Evolutionary conservation across 2,329 filamentous ascomycete species (phyloP).

Genomic region (Alternaria arbusti): DNA sequence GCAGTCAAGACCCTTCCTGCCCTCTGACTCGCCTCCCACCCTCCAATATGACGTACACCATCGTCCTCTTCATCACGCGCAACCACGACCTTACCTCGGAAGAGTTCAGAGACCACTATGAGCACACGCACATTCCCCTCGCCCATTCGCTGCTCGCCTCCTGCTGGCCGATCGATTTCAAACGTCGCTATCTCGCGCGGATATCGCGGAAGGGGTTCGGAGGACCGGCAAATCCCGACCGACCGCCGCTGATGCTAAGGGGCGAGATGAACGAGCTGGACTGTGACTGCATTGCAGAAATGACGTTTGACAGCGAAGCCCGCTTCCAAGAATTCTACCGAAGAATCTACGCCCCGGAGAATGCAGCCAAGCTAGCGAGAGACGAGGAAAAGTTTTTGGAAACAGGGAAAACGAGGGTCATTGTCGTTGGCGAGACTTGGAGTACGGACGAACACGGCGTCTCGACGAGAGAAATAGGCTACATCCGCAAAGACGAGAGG

Average conservation of each 20-base stretch:
- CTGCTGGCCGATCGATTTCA: conserved; percentile 29
- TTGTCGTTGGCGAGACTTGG: conserved; percentile 38
- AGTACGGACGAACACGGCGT: conserved; percentile 19
- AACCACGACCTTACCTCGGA: conserved; percentile 27
- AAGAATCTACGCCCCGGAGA: conserved; percentile 28
- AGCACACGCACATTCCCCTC: conserved; percentile 36
- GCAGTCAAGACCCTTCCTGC: background rate
- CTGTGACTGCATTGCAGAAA: conserved; percentile 35
- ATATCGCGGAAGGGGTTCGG: conserved; percentile 35
- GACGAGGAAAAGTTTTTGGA: conserved; percentile 36
- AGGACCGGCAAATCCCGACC: conserved; percentile 29
- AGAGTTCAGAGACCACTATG: conserved; percentile 37
- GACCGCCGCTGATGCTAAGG: conserved; percentile 28
- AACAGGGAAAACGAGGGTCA: conserved; percentile 22
- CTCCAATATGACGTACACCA: conserved; percentile 30
- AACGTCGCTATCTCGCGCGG: conserved; percentile 37
- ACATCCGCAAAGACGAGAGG: conserved; percentile 6
- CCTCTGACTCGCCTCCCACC: background rate
- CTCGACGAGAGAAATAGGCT: conserved; percentile 11
- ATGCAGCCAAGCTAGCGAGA: conserved; percentile 23
- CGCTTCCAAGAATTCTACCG: conserved; percentile 36
- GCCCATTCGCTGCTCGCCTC: conserved; percentile 23
- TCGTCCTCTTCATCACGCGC: conserved; percentile 36
- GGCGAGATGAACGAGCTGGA: conserved; percentile 32
- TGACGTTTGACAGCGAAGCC: conserved; percentile 31